These are phyloP conservation scores for Bipolaris sorokiniana DNA, from an alignment of 2,329 filamentous ascomycete genomes.

Conservation along the genomic window DNA sequence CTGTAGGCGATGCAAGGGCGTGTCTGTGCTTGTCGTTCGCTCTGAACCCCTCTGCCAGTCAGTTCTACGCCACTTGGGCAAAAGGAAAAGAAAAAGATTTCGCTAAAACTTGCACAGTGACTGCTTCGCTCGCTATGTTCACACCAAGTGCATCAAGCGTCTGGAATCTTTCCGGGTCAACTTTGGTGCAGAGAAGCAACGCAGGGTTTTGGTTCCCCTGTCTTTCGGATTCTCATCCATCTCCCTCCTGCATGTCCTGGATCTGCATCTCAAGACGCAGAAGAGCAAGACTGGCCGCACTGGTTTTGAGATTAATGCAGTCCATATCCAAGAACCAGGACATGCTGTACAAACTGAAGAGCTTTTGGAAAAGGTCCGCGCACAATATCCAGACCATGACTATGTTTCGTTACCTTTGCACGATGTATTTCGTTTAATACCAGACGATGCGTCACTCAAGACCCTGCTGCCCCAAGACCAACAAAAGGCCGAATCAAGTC, in stretches of 20 bases:
- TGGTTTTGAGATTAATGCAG: slow-evolving; percentile 69
- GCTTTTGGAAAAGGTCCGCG: slow-evolving; percentile 51
- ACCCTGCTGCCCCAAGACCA: slow-evolving; percentile 22
- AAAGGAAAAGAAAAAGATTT: slow-evolving; percentile 5
- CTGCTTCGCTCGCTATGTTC: slow-evolving; percentile 81
- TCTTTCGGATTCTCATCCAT: slow-evolving; percentile 85
- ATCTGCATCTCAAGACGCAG: slow-evolving; percentile 71
- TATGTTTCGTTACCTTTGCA: slow-evolving; percentile 71
- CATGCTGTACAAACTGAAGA: slow-evolving; percentile 8
- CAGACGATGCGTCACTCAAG: slow-evolving; percentile 30
- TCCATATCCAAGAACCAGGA: slow-evolving; percentile 53
- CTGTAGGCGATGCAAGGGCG: slow-evolving; percentile 64
- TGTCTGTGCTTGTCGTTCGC: slow-evolving; percentile 62
- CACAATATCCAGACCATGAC: slow-evolving; percentile 68
- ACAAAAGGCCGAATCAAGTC: not conserved
- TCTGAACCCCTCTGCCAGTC: slow-evolving; percentile 66
- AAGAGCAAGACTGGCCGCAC: slow-evolving; percentile 67
- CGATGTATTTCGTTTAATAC: slow-evolving; percentile 52
- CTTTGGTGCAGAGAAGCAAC: slow-evolving; percentile 53
- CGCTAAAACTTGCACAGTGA: slow-evolving; percentile 54
- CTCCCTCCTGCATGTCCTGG: slow-evolving; percentile 75
- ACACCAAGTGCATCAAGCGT: slow-evolving; percentile 80
- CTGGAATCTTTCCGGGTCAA: slow-evolving; percentile 68
- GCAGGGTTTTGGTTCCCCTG: slow-evolving; percentile 74
- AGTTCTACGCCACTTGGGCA: slow-evolving; percentile 25